Evolutionary conservation across 2,329 filamentous ascomycete genomes (phyloP).

Genomic region (Colletotrichum tabaci): DNA sequence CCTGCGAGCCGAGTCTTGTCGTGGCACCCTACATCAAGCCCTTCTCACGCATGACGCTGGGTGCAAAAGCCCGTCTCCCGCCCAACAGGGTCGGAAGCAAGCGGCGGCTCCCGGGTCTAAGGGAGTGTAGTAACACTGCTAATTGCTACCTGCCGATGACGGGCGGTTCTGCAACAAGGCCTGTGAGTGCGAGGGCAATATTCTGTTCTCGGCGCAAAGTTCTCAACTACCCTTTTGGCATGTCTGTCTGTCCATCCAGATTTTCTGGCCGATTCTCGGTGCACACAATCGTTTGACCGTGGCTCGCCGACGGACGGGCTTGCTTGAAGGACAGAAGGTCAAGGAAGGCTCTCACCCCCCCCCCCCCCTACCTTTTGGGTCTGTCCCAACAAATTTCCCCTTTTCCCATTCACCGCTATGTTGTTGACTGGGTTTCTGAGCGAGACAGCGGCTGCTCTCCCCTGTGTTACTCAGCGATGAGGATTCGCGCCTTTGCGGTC

Average conservation of each 20-base stretch:
- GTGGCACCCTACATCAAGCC: slow-evolving; percentile 40
- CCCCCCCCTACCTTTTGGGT: not conserved
- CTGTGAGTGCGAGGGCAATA: not conserved
- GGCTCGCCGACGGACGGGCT: slow-evolving; percentile 4
- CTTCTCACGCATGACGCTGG: slow-evolving; percentile 27
- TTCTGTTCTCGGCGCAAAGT: slow-evolving; percentile 1
- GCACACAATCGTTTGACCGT: slow-evolving; percentile 6
- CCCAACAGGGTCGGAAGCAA: slow-evolving; percentile 36
- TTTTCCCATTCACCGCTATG: slow-evolving; percentile 33
- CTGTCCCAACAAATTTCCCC: slow-evolving; percentile 33
- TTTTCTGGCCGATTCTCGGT: slow-evolving; percentile 6
- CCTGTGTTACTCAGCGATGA: not conserved
- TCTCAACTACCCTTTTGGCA: not conserved
- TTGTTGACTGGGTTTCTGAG: slow-evolving; percentile 27
- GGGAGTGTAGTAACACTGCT: not conserved
- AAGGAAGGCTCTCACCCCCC: not conserved
- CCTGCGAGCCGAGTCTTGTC: slow-evolving; percentile 34
- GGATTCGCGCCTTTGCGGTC: not conserved
- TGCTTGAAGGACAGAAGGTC: not conserved
- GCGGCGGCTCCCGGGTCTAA: slow-evolving; percentile 32
- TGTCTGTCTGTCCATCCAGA: slow-evolving; percentile 1
- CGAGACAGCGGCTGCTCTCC: slow-evolving; percentile 20
- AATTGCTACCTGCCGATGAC: slow-evolving; percentile 22
- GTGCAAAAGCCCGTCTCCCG: slow-evolving; percentile 28
- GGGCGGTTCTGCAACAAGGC: slow-evolving; percentile 21